Conservation (phyloP, 306 rosid species). For the Boehmeria nivea region DNA sequence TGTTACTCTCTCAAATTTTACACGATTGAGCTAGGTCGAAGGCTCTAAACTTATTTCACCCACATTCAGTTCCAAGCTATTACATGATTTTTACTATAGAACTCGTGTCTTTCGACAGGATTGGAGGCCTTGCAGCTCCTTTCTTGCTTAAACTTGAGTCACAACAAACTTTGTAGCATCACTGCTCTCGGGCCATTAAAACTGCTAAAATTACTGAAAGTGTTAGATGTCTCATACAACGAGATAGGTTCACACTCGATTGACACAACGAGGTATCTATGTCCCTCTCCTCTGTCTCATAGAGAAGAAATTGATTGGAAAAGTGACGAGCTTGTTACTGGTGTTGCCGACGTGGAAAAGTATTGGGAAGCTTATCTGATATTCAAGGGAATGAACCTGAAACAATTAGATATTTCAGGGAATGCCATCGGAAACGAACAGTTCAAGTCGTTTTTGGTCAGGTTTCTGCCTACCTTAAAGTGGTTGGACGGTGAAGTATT, state of each 20-base stretch:
- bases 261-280: conserved; percentile 68
- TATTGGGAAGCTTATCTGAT: conserved; percentile 73
- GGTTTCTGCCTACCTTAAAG: conserved; percentile 47
- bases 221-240: conserved; percentile 60
- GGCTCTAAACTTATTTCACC: neutral
- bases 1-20: no score
- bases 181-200: conserved; percentile 68
- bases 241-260: conserved; percentile 63
- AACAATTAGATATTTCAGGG: conserved; percentile 54
- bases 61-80: no score
- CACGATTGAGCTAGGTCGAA: neutral
- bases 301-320: conserved; percentile 54
- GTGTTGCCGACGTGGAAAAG: conserved; percentile 19
- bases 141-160: conserved; percentile 64
- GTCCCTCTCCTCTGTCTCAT: conserved; percentile 66
- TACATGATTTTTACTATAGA: no score
- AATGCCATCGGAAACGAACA: conserved; percentile 52
- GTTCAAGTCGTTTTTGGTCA: conserved; percentile 48
- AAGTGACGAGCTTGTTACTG: conserved; percentile 25
- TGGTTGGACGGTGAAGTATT: conserved; percentile 40
- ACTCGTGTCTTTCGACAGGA: conserved; percentile 62
- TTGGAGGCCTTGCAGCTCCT: conserved; percentile 90
- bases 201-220: conserved; percentile 53
- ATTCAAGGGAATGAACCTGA: conserved; percentile 52
- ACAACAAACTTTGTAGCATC: conserved; percentile 63